Conservation (phyloP, 73 alveolate genomes). For the Loxodes magnus region DNA sequence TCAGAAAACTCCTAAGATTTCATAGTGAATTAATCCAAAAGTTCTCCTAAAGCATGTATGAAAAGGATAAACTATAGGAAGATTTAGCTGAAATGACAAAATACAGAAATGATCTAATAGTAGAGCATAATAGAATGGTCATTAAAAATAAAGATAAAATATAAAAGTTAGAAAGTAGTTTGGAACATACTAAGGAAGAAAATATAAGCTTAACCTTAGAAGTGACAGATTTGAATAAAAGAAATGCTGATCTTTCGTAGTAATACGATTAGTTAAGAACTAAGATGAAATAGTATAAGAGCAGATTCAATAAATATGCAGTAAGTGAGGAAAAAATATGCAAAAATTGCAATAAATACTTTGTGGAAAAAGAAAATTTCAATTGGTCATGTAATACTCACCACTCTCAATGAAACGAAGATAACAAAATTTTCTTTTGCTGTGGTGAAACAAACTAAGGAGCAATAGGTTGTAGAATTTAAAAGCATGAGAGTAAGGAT, state of each 20-base stretch:
- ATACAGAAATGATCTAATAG: conserved; percentile 3
- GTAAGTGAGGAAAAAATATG: conserved; percentile 40
- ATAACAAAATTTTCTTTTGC: conserved; percentile 48
- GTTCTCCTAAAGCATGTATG: not conserved
- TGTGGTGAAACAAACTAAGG: conserved; percentile 50
- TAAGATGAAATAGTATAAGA: conserved; percentile 10
- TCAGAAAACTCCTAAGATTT: not conserved
- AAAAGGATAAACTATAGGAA: not conserved
- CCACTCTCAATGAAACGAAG: conserved; percentile 38
- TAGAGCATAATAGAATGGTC: not conserved
- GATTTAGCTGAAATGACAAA: not conserved
- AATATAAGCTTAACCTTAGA: not conserved
- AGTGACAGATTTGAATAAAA: not conserved
- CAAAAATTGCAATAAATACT: conserved; percentile 42
- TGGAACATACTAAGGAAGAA: not conserved
- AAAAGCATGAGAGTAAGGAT: conserved; percentile 56
- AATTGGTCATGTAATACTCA: conserved; percentile 61
- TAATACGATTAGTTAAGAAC: conserved; percentile 1
- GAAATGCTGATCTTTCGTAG: not conserved
- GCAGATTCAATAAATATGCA: conserved; percentile 8
- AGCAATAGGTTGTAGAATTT: conserved; percentile 42
- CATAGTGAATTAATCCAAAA: not conserved
- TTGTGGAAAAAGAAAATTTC: conserved; percentile 42
- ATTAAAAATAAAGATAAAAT: not conserved
- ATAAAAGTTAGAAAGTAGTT: not conserved